phyloP scores from a whole-genome alignment of 2,329 filamentous ascomycete species.

The Nannizziopsis arthrosporioides region DNA sequence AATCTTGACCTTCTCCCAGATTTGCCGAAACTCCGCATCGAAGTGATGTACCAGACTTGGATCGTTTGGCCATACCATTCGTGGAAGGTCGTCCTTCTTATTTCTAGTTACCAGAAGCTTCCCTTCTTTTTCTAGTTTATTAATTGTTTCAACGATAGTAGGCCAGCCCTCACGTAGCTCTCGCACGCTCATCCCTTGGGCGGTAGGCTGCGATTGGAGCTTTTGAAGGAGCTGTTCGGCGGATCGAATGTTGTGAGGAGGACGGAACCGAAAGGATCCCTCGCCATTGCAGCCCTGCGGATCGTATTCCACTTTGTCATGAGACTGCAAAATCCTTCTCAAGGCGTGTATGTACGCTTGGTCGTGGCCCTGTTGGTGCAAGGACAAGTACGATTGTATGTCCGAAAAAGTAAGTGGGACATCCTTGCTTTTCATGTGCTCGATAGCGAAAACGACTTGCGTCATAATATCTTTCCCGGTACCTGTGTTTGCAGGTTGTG shows the following conservation, averaged over 20 bases:
- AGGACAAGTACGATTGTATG: slow-evolving; percentile 68
- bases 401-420: slow-evolving; percentile 59
- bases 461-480: slow-evolving; percentile 73
- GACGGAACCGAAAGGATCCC: slow-evolving; percentile 71
- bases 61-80: slow-evolving; percentile 82
- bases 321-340: slow-evolving; percentile 54
- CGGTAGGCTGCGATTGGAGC: slow-evolving; percentile 69
- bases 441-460: slow-evolving; percentile 75
- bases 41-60: slow-evolving; percentile 62
- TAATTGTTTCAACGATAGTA: slow-evolving; percentile 66
- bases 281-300: slow-evolving; percentile 51
- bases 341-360: slow-evolving; percentile 50
- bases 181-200: slow-evolving; percentile 69
- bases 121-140: slow-evolving; percentile 63
- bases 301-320: slow-evolving; percentile 51
- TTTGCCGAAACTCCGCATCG: slow-evolving; percentile 68
- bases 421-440: slow-evolving; percentile 63
- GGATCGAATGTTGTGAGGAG: slow-evolving; percentile 70
- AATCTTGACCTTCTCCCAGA: slow-evolving; percentile 72
- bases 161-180: slow-evolving; percentile 95
- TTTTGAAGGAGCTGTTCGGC: slow-evolving; percentile 66
- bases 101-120: slow-evolving; percentile 76
- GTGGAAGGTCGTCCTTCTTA: slow-evolving; percentile 80
- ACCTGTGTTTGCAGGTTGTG: slow-evolving; percentile 63
- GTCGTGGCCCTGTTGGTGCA: slow-evolving; percentile 51